These are phyloP conservation scores for Fusarium pseudonygamai DNA, from an alignment of 2,329 filamentous ascomycete genomes.

Conservation along the genomic window DNA sequence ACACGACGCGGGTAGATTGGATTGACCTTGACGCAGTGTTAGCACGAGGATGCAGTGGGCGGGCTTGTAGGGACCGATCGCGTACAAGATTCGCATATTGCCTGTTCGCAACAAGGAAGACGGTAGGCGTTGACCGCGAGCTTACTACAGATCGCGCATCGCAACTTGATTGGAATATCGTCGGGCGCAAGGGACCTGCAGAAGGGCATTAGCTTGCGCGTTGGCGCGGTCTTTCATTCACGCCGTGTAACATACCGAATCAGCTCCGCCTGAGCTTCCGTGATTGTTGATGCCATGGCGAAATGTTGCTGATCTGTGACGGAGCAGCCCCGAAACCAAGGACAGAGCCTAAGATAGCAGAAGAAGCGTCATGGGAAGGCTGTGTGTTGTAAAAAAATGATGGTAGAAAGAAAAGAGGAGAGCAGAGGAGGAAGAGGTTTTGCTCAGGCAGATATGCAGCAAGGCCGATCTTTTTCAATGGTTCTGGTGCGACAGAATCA, in stretches of 20 bases:
- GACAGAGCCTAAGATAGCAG: slow-evolving; percentile 33
- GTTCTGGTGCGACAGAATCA: slow-evolving; percentile 19
- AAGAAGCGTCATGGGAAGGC: slow-evolving; percentile 40
- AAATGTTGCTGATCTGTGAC: slow-evolving; percentile 14
- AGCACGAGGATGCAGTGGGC: neutral
- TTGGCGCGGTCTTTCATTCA: neutral
- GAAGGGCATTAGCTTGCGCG: slow-evolving; percentile 13
- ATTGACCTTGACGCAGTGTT: slow-evolving; percentile 68
- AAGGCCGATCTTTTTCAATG: slow-evolving; percentile 17
- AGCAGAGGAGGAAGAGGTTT: slow-evolving; percentile 4
- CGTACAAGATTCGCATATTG: slow-evolving; percentile 88
- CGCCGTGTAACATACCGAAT: slow-evolving; percentile 56
- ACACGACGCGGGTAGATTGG: slow-evolving; percentile 79
- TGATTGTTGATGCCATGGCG: slow-evolving; percentile 51
- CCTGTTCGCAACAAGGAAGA: slow-evolving; percentile 93
- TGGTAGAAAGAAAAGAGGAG: neutral
- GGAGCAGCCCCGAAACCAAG: slow-evolving; percentile 32
- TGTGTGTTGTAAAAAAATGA: slow-evolving; percentile 8
- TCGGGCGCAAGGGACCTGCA: slow-evolving; percentile 79
- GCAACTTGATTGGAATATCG: slow-evolving; percentile 94
- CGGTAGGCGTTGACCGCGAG: slow-evolving; percentile 91
- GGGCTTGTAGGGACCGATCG: neutral
- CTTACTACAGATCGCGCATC: slow-evolving; percentile 93
- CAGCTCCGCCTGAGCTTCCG: slow-evolving; percentile 66
- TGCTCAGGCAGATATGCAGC: slow-evolving; percentile 25